Conservation (phyloP, 75 land plant genomes). For the Isoetes taiwanensis region DNA sequence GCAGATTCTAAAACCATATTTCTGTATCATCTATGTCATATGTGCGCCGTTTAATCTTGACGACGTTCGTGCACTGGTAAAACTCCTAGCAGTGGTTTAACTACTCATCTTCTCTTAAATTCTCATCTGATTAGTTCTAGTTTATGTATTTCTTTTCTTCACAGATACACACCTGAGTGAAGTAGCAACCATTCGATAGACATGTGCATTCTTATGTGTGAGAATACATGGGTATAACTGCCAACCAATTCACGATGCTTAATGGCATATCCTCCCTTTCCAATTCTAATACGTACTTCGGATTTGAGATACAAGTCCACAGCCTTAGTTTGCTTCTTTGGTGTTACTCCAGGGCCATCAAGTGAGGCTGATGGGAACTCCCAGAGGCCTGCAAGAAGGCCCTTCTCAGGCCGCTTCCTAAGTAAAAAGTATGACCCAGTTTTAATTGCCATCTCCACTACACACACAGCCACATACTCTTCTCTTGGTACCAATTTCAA, state of each 20-base stretch:
- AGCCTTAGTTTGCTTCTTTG: constrained; percentile 20
- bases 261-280: constrained; percentile 10
- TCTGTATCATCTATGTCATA: constrained; percentile 18
- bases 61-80: not conserved
- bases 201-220: constrained; percentile 79
- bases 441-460: constrained; percentile 41
- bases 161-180: not conserved
- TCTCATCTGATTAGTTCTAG: not conserved
- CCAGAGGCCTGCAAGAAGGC: constrained; percentile 94
- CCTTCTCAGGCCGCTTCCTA: constrained; percentile 68
- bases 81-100: not conserved
- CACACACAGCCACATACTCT: constrained; percentile 73
- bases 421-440: constrained; percentile 42
- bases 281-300: constrained; percentile 28
- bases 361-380: constrained; percentile 75
- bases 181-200: constrained; percentile 55
- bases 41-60: not conserved
- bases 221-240: constrained; percentile 61
- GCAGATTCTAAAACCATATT: not conserved
- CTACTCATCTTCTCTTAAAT: not conserved
- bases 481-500: constrained; percentile 43
- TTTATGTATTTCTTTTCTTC: not conserved
- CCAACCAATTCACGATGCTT: constrained; percentile 55
- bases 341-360: constrained; percentile 21
- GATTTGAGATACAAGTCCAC: constrained; percentile 43